Percentiles rank a stretch among this genome's conserved stretches.
These are phyloP conservation scores for Echinosophora koreensis DNA, from an alignment of 306 rosid genomes.

Conservation along the genomic window DNA sequence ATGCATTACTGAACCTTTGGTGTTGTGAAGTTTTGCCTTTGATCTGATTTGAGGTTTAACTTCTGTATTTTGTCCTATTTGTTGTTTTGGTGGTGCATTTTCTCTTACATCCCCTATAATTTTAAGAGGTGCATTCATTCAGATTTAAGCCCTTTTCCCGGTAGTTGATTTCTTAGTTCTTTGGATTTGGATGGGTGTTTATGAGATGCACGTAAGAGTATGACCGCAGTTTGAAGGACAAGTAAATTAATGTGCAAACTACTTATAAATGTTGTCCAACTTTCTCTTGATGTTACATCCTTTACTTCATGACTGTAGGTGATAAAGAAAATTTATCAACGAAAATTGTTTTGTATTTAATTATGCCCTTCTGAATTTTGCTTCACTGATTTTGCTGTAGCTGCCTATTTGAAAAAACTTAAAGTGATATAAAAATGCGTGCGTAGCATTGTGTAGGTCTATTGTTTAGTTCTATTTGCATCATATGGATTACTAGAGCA, in stretches of 20 bases:
- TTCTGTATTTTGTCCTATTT: constrained; percentile 9
- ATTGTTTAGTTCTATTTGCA: neutral
- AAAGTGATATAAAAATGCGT: neutral
- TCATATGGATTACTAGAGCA: neutral
- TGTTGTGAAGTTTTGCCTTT: constrained; percentile 10
- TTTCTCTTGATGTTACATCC: neutral
- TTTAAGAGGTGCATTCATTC: neutral
- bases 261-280: neutral
- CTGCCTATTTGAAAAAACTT: neutral
- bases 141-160: neutral
- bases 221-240: neutral
- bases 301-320: constrained; percentile 1
- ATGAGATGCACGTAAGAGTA: neutral
- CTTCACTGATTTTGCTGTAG: neutral
- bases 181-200: constrained; percentile 38
- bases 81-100: constrained; percentile 13
- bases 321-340: neutral
- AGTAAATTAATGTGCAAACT: neutral
- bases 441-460: neutral
- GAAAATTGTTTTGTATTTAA: neutral
- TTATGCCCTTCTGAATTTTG: neutral
- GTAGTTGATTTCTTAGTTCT: neutral
- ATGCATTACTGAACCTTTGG: constrained; percentile 25
- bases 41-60: neutral
- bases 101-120: neutral